Evolutionary conservation across 2,329 filamentous ascomycete genomes (phyloP), one percentile per base, ranked within the genome.

Genomic region (Neocatenulostroma microsporum): DNA sequence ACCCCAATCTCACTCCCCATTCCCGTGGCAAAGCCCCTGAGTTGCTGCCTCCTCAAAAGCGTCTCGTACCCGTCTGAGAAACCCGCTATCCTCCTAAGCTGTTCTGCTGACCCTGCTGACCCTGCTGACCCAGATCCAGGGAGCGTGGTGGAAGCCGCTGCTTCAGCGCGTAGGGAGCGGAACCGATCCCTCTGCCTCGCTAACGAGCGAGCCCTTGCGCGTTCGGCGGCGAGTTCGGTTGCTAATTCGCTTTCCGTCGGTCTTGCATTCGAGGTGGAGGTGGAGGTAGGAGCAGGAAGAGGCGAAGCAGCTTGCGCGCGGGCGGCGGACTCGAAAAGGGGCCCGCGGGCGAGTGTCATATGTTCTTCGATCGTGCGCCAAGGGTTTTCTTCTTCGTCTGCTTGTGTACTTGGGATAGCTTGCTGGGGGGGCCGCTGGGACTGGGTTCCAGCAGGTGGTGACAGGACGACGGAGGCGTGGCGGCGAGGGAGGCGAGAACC

Each of bases 351-450:
- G n/a, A 53, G 42, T 5, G 41, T 45, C 49, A 69, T 62, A 23
- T 66, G 65, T 25, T 64, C 63, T 49, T 69, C 62, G 29, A 70
- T 69, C 3, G 62, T 66, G 28, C 62, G 63, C 67, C 66, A 70
- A 8, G 67, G 64, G 30, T 57, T 56, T 31, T 68, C 64, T 15
- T 49, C 37, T 18, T 40, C 44, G 19, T 43, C 37, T 15, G 36
- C 31, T 21, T 48, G 34, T 49, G 54, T 37, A 47, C 50, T 19
- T 53, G 56, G 7, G 48, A 44, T 28, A 5, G 56, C 57, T 25
- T 50, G 25, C 17, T 21, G 25, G n/a, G 32, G 32, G 26, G 19
- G 24, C 32, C 19, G 20, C 21, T 9, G 8, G 30, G 30, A 9
- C 10, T 26, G 28, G 18, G 34, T 42, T 9, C 43, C 44, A 6